Evolutionary conservation across 495 filamentous ascomycete genomes (phyloP), one percentile per base, ranked within the genome.

Genomic region (Cetradonia linearis): DNA sequence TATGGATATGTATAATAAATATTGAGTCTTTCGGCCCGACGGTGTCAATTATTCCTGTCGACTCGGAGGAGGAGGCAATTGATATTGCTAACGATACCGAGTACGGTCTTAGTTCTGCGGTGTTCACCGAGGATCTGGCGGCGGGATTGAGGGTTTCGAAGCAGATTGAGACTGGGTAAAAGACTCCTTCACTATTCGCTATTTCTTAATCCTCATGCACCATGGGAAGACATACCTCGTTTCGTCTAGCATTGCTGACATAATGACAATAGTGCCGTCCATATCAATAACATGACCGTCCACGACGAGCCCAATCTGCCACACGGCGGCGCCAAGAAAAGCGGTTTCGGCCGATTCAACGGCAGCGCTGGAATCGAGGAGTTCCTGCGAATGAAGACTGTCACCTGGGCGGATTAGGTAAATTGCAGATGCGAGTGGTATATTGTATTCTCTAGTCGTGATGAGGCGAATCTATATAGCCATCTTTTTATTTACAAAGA

Each of bases 271-370:
- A 63, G 75, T 10, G 86, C 86, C 28, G 87, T 96, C 31, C 91
- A 95, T 69, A 91, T 95, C 68, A 96, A 96, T 70, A 78, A 75
- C 37, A 83, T 90, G 81, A 88, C 84, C 3, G 78, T 95, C 1
- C 89, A 95, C 67, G 91, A 96, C 62, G 91, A 95, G 73, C 71
- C 82, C 14, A 75, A 74, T 23, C 68, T 95, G 59, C 88, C 91
- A 6, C 89, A 95, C 71, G 91, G 91, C 28, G 91, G 91, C 33
- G 82, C 81, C 67, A 96, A 96, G 80, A 81, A 81, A 56, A 90
- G 86, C 65, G 91, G 91, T 11, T 91, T 81, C 69, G 91, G 91
- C n/a, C 73, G 83, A 2, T 85, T 85, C 70, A 81, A 79, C 62
- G 80, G 72, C 13, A 65, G 70, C 34, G 70, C 70, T 55, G 83